Base-by-base conservation (phyloP, 1,284 basidiomycete genomes). In the Leccinum subatratum region DNA sequence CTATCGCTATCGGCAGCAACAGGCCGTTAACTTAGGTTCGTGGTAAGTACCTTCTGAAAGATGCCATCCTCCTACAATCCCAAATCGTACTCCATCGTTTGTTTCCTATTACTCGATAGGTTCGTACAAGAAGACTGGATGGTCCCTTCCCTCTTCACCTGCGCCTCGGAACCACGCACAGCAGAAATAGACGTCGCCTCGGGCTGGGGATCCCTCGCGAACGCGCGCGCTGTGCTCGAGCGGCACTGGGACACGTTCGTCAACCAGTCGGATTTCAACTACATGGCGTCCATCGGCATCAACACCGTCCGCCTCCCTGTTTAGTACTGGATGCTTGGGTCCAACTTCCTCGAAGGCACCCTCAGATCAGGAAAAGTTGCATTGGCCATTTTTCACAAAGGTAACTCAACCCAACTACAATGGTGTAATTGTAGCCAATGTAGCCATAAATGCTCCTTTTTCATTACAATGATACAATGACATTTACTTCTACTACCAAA, bases 81-180 rank as follows among this genome's bases (percentile, higher is more conserved):
- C 4, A n/a, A 3, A 45, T 11, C 9, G 18, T 45, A n/a, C 18
- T 45, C 18, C 42, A 2, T 3, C 7, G 20, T 20, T 14, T 7
- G 16, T 28, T n/a, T 22, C 32, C 51, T 34, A 32, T 18, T 20
- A 3, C 0, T 20, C 11, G 20, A 1, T 37, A 89, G 89, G 90
- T 91, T 93, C 71, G 89, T 92, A 1, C 85, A 88, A 65, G 91
- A 93, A 74, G 78, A 83, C 34, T 93, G 91, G 91, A 92, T 93
- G 88, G 85, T 86, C 6, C 86, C 87, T 4, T 87, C 87, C 56
- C 70, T 91, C 39, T 92, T 92, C 73, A 74, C 75, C 3, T 91
- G 89, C 67, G 89, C 91, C 4, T 74, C 80, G 28, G 87, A 83
- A 5, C 72, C 79, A 20, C 80, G 83, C 71, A 71, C 78, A 3